These are phyloP conservation scores for Excoecaria cochinchinensis DNA, from an alignment of 345 rosid species.

Conservation along the genomic window DNA sequence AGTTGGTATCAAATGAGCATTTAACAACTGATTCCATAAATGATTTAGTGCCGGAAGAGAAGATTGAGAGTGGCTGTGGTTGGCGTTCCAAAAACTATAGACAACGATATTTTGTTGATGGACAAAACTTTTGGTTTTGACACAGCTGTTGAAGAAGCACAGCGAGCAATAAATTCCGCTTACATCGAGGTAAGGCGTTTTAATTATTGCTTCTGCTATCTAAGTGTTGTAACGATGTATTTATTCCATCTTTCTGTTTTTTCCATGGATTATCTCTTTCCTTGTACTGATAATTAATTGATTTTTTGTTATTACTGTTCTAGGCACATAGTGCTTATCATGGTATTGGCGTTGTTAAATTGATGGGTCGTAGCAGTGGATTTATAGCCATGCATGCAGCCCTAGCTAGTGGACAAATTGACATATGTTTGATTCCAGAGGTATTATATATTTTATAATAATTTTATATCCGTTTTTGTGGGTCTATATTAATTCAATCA, in stretches of 20 bases:
- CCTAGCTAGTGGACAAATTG: constrained; percentile 96
- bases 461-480: background rate
- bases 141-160: constrained; percentile 99
- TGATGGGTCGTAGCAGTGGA: constrained; percentile 99
- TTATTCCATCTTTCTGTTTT: constrained; percentile 6
- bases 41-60: constrained; percentile 67
- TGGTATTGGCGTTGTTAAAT: constrained; percentile 90
- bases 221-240: background rate
- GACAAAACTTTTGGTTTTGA: constrained; percentile 98
- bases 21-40: background rate
- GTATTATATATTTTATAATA: constrained; percentile 32
- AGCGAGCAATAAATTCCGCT: constrained; percentile 94
- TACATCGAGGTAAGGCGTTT: constrained; percentile 79
- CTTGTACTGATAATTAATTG: background rate
- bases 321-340: constrained; percentile 98
- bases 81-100: constrained; percentile 98
- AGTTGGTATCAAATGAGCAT: background rate
- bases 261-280: constrained; percentile 13
- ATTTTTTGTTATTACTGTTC: constrained; percentile 1
- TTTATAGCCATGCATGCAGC: constrained; percentile 98
- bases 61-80: constrained; percentile 77
- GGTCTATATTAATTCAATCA: constrained; percentile 7
- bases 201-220: background rate
- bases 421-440: constrained; percentile 98
- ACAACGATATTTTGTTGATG: constrained; percentile 92